These are phyloP conservation scores for Penicillium sp. DNA, from an alignment of 2,329 filamentous ascomycete species.

Conservation along the genomic window DNA sequence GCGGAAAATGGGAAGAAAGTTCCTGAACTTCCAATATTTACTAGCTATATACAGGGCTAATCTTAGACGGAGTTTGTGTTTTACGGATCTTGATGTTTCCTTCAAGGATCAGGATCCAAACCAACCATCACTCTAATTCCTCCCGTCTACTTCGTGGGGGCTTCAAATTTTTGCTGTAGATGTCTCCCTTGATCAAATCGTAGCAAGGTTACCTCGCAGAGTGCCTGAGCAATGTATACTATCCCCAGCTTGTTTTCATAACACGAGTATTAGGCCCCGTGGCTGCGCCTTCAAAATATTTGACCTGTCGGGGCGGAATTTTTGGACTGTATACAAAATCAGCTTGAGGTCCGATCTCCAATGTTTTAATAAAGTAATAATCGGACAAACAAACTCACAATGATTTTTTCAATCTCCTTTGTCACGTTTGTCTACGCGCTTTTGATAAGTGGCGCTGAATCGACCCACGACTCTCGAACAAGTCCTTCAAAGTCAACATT, in stretches of 20 bases:
- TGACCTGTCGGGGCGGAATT: not conserved
- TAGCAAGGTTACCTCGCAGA: no score
- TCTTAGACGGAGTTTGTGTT: no score
- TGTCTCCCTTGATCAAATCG: no score
- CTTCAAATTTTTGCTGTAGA: no score
- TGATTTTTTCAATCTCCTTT: not conserved
- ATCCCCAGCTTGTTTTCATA: not conserved
- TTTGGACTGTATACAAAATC: not conserved
- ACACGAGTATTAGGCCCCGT: not conserved
- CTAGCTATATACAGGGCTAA: no score
- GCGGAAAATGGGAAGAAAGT: no score
- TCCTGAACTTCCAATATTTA: no score
- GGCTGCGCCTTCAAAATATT: not conserved
- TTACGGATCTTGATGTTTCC: no score
- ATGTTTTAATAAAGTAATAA: not conserved
- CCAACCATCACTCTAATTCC: no score
- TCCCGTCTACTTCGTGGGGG: no score
- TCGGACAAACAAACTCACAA: not conserved
- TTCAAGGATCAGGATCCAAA: no score
- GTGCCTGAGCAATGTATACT: no score
- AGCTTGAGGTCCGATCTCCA: not conserved
- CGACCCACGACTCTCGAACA: not conserved
- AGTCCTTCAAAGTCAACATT: slow-evolving; percentile 4
- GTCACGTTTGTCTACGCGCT: not conserved
- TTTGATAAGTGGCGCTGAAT: not conserved